phyloP scores from a whole-genome alignment of 306 rosid genomes.

The Cicer chorassanicum region DNA sequence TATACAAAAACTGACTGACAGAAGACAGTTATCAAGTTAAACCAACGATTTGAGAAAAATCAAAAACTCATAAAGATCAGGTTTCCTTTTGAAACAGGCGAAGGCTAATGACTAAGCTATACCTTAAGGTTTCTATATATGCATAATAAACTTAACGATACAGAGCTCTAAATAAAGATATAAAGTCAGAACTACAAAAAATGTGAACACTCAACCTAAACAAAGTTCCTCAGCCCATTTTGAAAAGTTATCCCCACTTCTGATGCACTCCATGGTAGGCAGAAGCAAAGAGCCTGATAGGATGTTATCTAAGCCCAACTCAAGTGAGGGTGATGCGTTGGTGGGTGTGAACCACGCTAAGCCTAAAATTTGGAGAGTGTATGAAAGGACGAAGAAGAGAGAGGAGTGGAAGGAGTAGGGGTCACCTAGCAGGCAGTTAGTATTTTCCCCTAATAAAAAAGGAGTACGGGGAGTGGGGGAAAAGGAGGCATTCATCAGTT shows the following conservation, averaged over 20 bases:
- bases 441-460: too few species aligned
- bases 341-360: too few species aligned
- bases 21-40: background rate
- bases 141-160: conserved; percentile 21
- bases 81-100: conserved; percentile 19
- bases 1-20: background rate
- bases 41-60: background rate
- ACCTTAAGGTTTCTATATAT: background rate
- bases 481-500: too few species aligned
- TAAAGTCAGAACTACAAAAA: conserved; percentile 4
- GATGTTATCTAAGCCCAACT: too few species aligned
- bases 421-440: too few species aligned
- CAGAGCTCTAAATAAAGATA: conserved; percentile 3
- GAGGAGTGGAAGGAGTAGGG: too few species aligned
- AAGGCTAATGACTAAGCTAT: conserved; percentile 11
- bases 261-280: conserved; percentile 8
- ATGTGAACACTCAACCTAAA: conserved; percentile 17
- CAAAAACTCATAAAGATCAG: conserved; percentile 6
- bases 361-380: too few species aligned
- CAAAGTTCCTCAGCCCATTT: conserved; percentile 13
- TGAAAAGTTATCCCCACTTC: conserved; percentile 16
- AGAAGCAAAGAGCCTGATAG: conserved; percentile 3
- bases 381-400: too few species aligned
- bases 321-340: too few species aligned
- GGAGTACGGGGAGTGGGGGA: too few species aligned